Base-by-base conservation (phyloP, 2,329 filamentous ascomycete genomes). In the Trichothecium sympodiale region DNA sequence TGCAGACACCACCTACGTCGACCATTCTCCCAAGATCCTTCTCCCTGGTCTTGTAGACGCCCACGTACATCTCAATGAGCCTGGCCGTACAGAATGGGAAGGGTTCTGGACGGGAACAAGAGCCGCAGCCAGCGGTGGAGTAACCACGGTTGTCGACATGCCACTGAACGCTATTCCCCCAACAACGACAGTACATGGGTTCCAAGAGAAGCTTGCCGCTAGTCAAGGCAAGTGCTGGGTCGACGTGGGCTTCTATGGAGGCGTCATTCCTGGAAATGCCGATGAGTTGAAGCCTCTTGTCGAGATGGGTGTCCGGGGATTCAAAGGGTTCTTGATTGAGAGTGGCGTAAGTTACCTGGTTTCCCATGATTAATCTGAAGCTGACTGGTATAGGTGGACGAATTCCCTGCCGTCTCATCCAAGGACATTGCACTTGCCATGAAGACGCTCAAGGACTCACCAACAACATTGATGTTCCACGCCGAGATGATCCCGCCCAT, bases 91-190 rank as follows among this genome's bases (percentile, higher is more conserved):
- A 35, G 89, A 95, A 72, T 96, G 91, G 91, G 91, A 98, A 55
- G 91, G 91, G 9, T 98, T 98, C 67, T 83, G 81, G 66, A 95
- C 88, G 1, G 91, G 91, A 33, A 96, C 91, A 17, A 75, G 84
- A 48, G 91, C 91, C 25, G 91, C 91, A 4, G 91, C 91, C 9
- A 93, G 89, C 48, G 91, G 91, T 29, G 91, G 91, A 49, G 91
- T 96, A 17, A 98, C 91, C 4, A 96, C 91, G 1, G 87, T 98
- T 8, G 67, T 98, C 51, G 91, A 96, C 60, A 98, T 98, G 91
- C 91, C 91, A 25, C 61, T 96, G 42, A 98, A 98, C 61, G 87
- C 89, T 33, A 94, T 98, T 36, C 91, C 91, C 26, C 91, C 91
- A 0, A 98, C 91, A 0, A 96, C 89, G 8, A 96, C 89, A 0